phyloP scores from a whole-genome alignment of 2,329 filamentous ascomycete genomes.

The Kalmusia sp. region DNA sequence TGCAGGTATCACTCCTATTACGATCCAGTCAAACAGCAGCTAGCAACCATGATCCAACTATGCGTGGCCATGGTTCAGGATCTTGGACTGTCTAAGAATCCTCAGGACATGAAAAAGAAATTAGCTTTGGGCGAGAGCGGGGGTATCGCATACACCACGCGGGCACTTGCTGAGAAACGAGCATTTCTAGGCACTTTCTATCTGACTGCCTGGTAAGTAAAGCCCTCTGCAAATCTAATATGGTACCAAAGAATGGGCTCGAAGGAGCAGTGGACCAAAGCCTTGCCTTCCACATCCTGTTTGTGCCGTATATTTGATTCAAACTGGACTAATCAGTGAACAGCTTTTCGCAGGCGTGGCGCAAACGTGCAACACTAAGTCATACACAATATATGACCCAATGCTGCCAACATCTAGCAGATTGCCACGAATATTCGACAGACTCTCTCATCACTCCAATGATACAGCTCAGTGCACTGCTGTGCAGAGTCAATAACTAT shows the following conservation, averaged over 20 bases:
- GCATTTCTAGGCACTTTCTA: slow-evolving; percentile 31
- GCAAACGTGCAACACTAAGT: slow-evolving; percentile 21
- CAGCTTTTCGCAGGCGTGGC: slow-evolving; percentile 30
- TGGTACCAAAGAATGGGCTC: too few relatives aligned
- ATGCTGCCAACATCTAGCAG: slow-evolving; percentile 19
- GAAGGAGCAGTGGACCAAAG: too few relatives aligned
- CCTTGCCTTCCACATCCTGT: too few relatives aligned
- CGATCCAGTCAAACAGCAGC: slow-evolving; percentile 34
- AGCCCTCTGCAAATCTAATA: neutral
- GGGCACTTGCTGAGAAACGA: slow-evolving; percentile 20
- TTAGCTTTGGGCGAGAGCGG: neutral
- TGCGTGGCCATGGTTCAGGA: slow-evolving; percentile 47
- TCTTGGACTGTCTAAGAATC: slow-evolving; percentile 30
- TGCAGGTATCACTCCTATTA: slow-evolving; percentile 40
- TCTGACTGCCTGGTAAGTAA: slow-evolving; percentile 22
- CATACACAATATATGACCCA: slow-evolving; percentile 25
- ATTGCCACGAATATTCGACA: slow-evolving; percentile 17
- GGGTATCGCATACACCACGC: neutral
- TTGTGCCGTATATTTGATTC: too few relatives aligned
- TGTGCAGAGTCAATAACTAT: slow-evolving; percentile 24
- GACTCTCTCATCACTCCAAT: slow-evolving; percentile 28
- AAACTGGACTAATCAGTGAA: neutral
- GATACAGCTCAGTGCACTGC: slow-evolving; percentile 23
- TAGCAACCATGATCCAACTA: slow-evolving; percentile 43
- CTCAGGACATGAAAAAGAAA: slow-evolving; percentile 12